These are phyloP conservation scores for Candida tropicalis DNA, from an alignment of 1,139 yeast genomes.

Conservation along the genomic window DNA sequence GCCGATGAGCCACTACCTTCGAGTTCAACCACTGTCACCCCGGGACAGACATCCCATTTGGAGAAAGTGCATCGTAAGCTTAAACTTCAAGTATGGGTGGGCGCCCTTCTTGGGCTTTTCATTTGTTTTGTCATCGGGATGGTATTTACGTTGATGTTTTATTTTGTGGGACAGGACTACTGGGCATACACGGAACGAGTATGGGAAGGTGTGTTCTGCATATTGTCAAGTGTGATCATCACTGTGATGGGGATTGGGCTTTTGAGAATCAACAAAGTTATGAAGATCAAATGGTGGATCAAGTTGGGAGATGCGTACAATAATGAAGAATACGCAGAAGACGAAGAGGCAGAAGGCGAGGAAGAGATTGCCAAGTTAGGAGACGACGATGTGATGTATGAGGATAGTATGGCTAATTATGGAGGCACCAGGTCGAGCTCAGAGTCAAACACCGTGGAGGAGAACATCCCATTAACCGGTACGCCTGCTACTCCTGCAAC, in stretches of 20 bases:
- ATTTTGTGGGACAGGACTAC: conserved; percentile 73
- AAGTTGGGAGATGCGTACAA: conserved; percentile 46
- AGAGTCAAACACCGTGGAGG: conserved; percentile 11
- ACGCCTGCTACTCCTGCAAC: background rate
- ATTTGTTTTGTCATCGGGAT: conserved; percentile 80
- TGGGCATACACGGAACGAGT: conserved; percentile 83
- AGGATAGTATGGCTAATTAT: conserved; percentile 10
- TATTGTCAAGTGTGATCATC: conserved; percentile 78
- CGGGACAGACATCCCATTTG: conserved; percentile 7
- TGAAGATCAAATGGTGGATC: conserved; percentile 54
- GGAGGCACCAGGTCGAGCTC: conserved; percentile 18
- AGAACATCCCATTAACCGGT: conserved; percentile 16
- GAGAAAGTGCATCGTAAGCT: conserved; percentile 31
- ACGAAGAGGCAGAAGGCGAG: conserved; percentile 17
- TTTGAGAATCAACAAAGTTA: conserved; percentile 73
- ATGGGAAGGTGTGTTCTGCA: conserved; percentile 91
- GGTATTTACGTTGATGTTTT: conserved; percentile 73
- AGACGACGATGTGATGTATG: conserved; percentile 13
- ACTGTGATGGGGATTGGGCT: conserved; percentile 89
- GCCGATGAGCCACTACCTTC: background rate
- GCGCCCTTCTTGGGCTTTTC: conserved; percentile 70
- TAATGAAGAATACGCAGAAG: conserved; percentile 20
- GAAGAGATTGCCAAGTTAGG: conserved; percentile 20
- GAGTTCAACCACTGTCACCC: background rate
- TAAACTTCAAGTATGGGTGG: conserved; percentile 79